phyloP scores from a whole-genome alignment of 2,329 filamentous ascomycete species.

The Colletotrichum phormii region DNA sequence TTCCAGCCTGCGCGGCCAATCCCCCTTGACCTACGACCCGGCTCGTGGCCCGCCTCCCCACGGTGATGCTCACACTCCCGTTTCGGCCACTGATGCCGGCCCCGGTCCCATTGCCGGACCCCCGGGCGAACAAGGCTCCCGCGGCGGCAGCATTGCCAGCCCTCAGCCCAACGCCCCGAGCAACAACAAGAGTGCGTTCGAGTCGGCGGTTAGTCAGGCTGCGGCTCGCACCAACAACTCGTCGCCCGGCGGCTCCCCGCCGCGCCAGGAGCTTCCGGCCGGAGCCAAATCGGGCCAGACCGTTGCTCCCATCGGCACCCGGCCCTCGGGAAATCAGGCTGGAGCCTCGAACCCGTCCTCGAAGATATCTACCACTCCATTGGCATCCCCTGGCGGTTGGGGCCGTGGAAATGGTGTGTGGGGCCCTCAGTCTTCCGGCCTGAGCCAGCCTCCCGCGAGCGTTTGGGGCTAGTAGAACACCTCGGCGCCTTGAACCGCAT shows the following conservation, averaged over 20 bases:
- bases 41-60: conserved; percentile 55
- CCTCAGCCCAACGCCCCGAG: conserved; percentile 76
- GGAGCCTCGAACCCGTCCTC: conserved; percentile 58
- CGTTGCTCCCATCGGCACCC: conserved; percentile 93
- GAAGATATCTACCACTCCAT: conserved; percentile 89
- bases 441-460: conserved; percentile 84
- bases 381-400: conserved; percentile 91
- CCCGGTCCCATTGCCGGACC: conserved; percentile 59
- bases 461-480: conserved; percentile 81
- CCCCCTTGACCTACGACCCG: conserved; percentile 80
- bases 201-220: conserved; percentile 75
- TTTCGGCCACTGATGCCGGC: conserved; percentile 50
- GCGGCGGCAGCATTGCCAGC: conserved; percentile 87
- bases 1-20: conserved; percentile 77
- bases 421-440: conserved; percentile 79
- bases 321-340: conserved; percentile 73
- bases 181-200: conserved; percentile 66
- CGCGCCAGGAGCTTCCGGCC: conserved; percentile 71
- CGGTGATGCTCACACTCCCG: conserved; percentile 61
- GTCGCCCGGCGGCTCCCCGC: conserved; percentile 83
- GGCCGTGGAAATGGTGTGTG: conserved; percentile 84
- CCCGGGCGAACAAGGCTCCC: conserved; percentile 68
- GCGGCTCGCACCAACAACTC: conserved; percentile 85
- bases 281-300: conserved; percentile 67
- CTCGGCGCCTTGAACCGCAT: neutral